Evolutionary conservation across 2,329 filamentous ascomycete species (phyloP).

Genomic region (Hortaea werneckii): DNA sequence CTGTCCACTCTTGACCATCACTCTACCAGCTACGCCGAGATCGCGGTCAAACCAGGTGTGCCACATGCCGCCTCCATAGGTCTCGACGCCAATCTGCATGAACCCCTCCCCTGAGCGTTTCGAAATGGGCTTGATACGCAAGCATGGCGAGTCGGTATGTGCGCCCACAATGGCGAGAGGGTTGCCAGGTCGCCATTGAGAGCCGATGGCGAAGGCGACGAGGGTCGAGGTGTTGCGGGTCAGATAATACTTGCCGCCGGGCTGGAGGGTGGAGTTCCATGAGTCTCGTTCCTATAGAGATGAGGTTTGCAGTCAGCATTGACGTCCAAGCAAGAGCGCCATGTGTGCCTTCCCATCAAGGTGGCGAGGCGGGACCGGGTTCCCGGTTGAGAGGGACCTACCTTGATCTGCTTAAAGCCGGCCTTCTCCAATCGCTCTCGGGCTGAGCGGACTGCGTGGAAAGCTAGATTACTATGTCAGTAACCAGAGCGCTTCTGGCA

Average conservation of each 20-base stretch:
- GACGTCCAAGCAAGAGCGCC: not conserved
- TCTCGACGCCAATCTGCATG: constrained; percentile 89
- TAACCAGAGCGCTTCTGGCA: constrained; percentile 2
- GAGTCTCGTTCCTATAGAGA: constrained; percentile 63
- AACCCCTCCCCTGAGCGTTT: constrained; percentile 82
- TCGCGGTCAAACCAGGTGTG: constrained; percentile 98
- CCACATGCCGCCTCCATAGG: constrained; percentile 94
- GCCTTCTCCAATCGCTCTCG: constrained; percentile 67
- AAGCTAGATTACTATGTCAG: constrained; percentile 48
- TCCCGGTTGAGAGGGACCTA: constrained; percentile 18
- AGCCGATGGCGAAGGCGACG: constrained; percentile 82
- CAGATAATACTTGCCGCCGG: constrained; percentile 91
- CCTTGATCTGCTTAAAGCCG: constrained; percentile 76
- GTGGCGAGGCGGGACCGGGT: not conserved
- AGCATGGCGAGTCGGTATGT: constrained; percentile 87
- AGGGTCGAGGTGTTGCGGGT: constrained; percentile 90
- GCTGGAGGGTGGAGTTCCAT: constrained; percentile 69
- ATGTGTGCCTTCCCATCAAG: not conserved
- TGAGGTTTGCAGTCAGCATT: not conserved
- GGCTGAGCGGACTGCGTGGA: constrained; percentile 80
- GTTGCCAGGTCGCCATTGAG: constrained; percentile 84
- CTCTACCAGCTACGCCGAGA: constrained; percentile 77
- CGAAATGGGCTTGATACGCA: constrained; percentile 88
- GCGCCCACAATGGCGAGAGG: constrained; percentile 87
- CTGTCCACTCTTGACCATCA: constrained; percentile 55